Base-by-base conservation (phyloP, 2,329 filamentous ascomycete genomes). In the Aspergillus brasiliensis region DNA sequence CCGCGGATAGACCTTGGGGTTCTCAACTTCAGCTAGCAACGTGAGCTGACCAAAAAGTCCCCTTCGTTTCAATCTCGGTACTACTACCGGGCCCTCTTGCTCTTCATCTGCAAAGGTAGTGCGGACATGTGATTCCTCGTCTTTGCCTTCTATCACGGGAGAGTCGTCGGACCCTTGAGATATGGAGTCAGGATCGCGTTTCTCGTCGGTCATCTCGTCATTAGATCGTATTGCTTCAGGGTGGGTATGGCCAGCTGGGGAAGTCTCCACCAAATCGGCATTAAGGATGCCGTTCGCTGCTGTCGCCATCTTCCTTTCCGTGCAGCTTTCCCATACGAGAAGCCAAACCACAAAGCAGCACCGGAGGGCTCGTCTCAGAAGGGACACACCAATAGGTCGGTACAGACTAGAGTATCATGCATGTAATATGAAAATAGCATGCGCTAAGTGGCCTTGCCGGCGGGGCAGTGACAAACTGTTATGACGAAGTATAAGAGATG, bases 11-110 rank as follows among this genome's bases (percentile, higher is more conserved):
- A 91, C 84, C 60, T 88, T 87, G 0, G 92, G 90, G 31, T 88
- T 82, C 48, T 91, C 86, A 13, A 96, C 86, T 77, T 97, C 93
- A 1, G 92, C 89, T 15, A 96, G 81, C 31, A 96, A 61, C 1
- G 90, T 81, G 11, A 96, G 80, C 38, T 83, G 83, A 1, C 86
- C 88, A 51, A 97, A 82, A 1, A 96, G 79, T 0, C 93, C 93
- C 68, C 92, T 83, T 51, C 91, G 84, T 62, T 85, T 74, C 1
- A 73, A 67, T 37, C 82, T 76, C 2, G 84, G 81, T 1, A 89
- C 80, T 51, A 78, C 73, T 15, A 82, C 75, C 1, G 81, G 71
- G 5, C 75, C 65, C 8, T 73, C 73, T 51, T 68, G 57, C 67
- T 74, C 65, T 58, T 68, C 55, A 7, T 57, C 63, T 13, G 61